Evolutionary conservation across 2,329 filamentous ascomycete species (phyloP), one percentile per base, ranked within the genome.

Genomic region (Phialophora chinensis): DNA sequence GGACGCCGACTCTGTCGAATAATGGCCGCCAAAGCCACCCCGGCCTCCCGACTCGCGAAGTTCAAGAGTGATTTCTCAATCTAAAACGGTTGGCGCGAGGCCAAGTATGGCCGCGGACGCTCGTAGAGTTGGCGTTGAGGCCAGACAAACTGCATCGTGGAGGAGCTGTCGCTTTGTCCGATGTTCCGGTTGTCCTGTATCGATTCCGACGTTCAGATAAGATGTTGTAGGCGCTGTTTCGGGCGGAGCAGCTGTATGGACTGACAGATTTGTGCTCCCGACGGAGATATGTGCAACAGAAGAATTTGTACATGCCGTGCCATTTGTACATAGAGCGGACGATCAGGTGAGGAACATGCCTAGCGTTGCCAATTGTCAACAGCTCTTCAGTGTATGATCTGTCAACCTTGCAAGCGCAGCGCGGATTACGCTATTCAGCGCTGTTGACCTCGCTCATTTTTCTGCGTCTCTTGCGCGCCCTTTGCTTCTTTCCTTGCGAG

Each of bases 401-500:
- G 49, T 29, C 20, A 17, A 52, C 4, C 49, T 52, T 2, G 14
- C 23, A 27, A 27, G 14, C 23, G 49, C 3, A 8, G 8, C 23
- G 20, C 27, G 20, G 17, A 20, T 20, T 7, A 14, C 29, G 11
- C 4, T 56, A 20, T 14, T 66, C 57, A 69, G 42, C 67, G 66
- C 49, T 63, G 50, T 54, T 67, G 67, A 5, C 67, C 67, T 50
- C 67, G 64, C 54, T 69, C 67, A 44, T 67, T 69, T n/a, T 49
- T 63, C 42, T 66, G 65, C 20, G 62, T 29, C 38, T 59, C 33
- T 20, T 44, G 47, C n/a, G 38, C 29, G 10, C 67, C 67, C 35
- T 67, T 66, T 25, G 78, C 78, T 69, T 82, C 81, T 73, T 84
- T 84, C 71, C 81, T 77, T 55, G 78, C 81, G 69, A 86, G 68